Evolutionary conservation across 441 rosid species (phyloP), one percentile per base, ranked within the genome.

Genomic region (Omphalea diandra): DNA sequence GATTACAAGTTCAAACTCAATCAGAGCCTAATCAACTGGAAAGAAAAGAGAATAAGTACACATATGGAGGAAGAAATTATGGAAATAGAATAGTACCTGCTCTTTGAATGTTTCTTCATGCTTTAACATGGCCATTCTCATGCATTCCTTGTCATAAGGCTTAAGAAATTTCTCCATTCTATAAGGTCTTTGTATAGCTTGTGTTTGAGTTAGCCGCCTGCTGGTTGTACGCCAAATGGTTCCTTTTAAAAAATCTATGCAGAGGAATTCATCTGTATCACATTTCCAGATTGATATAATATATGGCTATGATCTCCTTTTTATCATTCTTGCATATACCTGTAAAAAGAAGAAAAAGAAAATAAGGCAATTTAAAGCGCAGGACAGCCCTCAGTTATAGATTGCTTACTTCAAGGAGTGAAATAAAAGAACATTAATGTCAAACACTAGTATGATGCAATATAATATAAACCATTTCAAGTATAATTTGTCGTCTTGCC

Each of bases 101-200:
- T 90, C 85, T 84, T 83, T 95, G 84, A 95, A 95, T 49, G 97
- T 95, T 86, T 92, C 89, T 84, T 95, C 99, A 74, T 95, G 99
- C 74, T 89, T 88, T 64, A 95, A 76, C 85, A 95, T 95, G 72
- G 97, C 97, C 94, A 86, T 74, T 83, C 83, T 90, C 99, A 95
- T 90, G 87, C 57, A 82, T 72, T 92, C 97, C 85, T 86, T 90
- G 49, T 92, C 97, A 74, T 86, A 86, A 57, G 93, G 88, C 76
- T 83, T 80, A 44, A 86, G 83, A 73, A 83, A 71, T 79, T 88
- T 92, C 89, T 86, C 98, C 99, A 95, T 92, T 61, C 1, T n/a
- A 7, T 5, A 64, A 75, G 69, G 67, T 22, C 72, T 56, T 53
- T 40, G 29, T 66, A 24, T 69, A 58, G 60, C 38, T 59, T 67